Base-by-base conservation (phyloP, 176 grass and related monocot species). In the Aegilops umbellulata region DNA sequence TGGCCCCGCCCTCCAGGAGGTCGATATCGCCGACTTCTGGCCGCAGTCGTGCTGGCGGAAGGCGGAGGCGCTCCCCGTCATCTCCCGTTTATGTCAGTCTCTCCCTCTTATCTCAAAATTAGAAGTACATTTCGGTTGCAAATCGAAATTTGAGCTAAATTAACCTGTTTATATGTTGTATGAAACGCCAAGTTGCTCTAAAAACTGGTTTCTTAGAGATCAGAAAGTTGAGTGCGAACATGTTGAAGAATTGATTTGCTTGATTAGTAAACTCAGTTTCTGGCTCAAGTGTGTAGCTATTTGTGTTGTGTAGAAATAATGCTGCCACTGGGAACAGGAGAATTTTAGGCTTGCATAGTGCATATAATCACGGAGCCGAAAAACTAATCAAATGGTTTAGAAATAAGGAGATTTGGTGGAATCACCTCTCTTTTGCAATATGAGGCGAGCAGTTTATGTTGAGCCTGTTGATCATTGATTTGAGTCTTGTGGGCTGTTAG, bases 11-110 rank as follows among this genome's bases (percentile, higher is more conserved):
- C 89, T 97, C 17, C 60, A 46, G 7, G 85, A 87, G 79, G 79
- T 98, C 15, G 71, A 82, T 6, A 84, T 98, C 75, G 78, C 81
- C 3, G 92, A 95, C 58, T 93, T 69, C 83, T 97, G 91, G 95
- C 74, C 80, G 26, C 93, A 97, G 89, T 90, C 93, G 17, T 97
- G 93, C 89, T 95, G 93, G 91, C 82, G 92, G 39, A 88, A 79
- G 36, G 90, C 93, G 30, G 89, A 74, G 73, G 95, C 91, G 8
- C 85, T 98, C 3, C 63, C 74, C 41, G 82, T 95, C 61, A 90
- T 95, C 84, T 93, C 89, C n/a, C 35, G 60, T 15, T 72, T 79
- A 44, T 95, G 95, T 97, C 49, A 91, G 85, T 34, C 78, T 51
- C 44, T 12, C 5, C 49, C 15, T 64, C 66, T 19, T 32, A 13